Evolutionary conservation across 345 rosid species (phyloP), one percentile per base, ranked within the genome.

Genomic region (Anastatica hierochuntica): DNA sequence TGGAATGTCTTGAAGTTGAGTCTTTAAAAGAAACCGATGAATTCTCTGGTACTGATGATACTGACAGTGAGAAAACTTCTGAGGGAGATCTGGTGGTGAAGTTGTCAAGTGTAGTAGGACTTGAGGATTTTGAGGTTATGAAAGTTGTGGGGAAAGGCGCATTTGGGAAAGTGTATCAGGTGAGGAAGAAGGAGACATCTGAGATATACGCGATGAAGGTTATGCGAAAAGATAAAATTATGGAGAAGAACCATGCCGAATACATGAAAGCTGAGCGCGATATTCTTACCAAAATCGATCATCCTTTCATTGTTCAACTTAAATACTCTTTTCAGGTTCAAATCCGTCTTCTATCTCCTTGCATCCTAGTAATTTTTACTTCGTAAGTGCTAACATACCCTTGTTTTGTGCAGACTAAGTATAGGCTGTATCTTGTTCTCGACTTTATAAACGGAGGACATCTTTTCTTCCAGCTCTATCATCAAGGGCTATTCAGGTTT

Each of bases 171-270:
- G 98, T 92, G 17, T 88, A 41, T 53, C 96, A 92, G 60, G 98
- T 88, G 44, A 84, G 86, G 83, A 81, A 81, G 45, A 88, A 68
- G 58, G 85, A 81, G 17, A 81, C 98, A 0, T 71, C 83, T 6
- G 95, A 92, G 66, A 83, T 92, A 58, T 84, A 66, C 52, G 98
- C 98, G 2, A 92, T 92, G 98, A 92, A 92, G 79, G 98, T 92
- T 49, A 81, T 92, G 97, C 68, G 98, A 39, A 92, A 92, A 78
- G 98, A 92, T 65, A 79, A 70, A 54, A 83, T 92, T 9, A 75
- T 92, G 79, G 95, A 92, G 81, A 88, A 79, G 75, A 80, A 92
- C 71, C 97, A 85, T 34, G 94, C 80, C 1, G 95, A 77, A 49
- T 92, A 88, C 79, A 92, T 85, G 98, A 85, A 81, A 74, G 90